Conservation (phyloP, 192 early-diverging fungal species). For the Backusella luteola region DNA sequence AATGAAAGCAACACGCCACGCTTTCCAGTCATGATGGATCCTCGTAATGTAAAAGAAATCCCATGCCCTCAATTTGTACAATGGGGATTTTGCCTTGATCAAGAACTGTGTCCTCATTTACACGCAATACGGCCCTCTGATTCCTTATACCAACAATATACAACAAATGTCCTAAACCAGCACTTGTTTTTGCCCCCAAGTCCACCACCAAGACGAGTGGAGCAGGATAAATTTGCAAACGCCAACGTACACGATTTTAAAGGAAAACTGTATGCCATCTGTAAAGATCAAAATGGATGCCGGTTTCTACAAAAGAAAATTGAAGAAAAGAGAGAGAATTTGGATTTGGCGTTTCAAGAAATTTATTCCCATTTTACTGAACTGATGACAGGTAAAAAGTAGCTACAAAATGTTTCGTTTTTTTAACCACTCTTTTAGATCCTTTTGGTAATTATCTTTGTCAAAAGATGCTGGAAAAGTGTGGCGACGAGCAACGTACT, state of each 20-base stretch:
- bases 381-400: conserved; percentile 73
- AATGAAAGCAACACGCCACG: neutral
- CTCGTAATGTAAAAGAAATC: neutral
- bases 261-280: conserved; percentile 72
- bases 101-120: neutral
- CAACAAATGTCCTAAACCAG: neutral
- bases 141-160: conserved; percentile 13
- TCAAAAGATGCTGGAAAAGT: conserved; percentile 82
- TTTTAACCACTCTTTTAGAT: conserved; percentile 44
- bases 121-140: neutral
- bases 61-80: neutral
- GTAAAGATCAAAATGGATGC: conserved; percentile 90
- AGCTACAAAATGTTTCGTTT: neutral
- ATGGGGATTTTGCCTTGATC: neutral
- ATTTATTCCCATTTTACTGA: conserved; percentile 71
- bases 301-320: conserved; percentile 84
- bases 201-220: neutral
- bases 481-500: conserved; percentile 71
- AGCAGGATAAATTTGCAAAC: conserved; percentile 63
- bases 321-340: conserved; percentile 63
- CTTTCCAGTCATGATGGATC: neutral
- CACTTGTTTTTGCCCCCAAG: conserved; percentile 16
- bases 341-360: conserved; percentile 72
- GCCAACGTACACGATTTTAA: conserved; percentile 65
- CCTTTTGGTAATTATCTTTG: conserved; percentile 93